Evolutionary conservation across 805 yeast species (phyloP), one percentile per base, ranked within the genome.

Genomic region (Ogataea methanolica): DNA sequence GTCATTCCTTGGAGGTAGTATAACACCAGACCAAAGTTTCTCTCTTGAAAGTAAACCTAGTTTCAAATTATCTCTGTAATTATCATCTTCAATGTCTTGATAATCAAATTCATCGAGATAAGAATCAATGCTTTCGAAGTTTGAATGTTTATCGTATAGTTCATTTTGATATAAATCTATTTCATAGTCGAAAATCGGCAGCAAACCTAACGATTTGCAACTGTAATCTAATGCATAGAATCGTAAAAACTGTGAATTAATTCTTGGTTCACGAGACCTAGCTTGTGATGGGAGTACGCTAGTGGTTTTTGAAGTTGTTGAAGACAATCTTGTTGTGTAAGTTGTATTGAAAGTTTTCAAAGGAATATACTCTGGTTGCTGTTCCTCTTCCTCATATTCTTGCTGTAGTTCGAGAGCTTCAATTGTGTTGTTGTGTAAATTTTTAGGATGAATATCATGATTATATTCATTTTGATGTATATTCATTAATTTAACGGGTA

Each of bases 1-100:
- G 41, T 80, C 86, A 1, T 52, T 48, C 39, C 84, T 65, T 22
- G 85, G 83, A 4, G 76, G 73, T 33, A 81, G 58, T 5, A 80
- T 69, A 15, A 80, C 81, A 43, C 68, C 70, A 35, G 70, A 67
- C 83, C 83, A 79, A 41, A 80, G 60, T 56, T 77, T 74, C 40
- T 78, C 79, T 45, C 79, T 65, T 4, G 79, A 69, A 16, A 69
- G 47, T 8, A 68, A 58, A 1, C 77, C 76, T 21, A 78, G 54
- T 42, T 66, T 70, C 5, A 67, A 38, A 12, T 42, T 44, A 6
- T 39, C 41, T 14, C 50, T 45, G 31, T 45, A 50, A n/a, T 50
- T 46, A n/a, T 50, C 41, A 23, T 45, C 47, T 16, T 42, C 21
- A 15, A 42, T 45, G 9, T 54, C 51, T 15, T 46, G 38, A 40